Conservation (phyloP, 169 alveolate species). For the Cystoisospora suis region DNA sequence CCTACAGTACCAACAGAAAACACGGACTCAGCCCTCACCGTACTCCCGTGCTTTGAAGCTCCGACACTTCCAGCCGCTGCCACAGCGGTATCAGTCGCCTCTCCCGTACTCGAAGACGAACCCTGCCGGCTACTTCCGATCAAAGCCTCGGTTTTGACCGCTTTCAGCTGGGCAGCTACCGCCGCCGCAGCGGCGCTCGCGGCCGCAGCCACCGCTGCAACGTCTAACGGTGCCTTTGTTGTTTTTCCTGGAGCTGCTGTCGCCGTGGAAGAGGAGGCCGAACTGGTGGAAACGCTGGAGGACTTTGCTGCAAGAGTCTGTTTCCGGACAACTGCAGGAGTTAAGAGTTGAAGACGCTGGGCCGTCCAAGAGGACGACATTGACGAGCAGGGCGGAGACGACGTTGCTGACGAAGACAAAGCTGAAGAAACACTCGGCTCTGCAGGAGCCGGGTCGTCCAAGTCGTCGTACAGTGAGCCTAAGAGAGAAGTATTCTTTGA, state of each 20-base stretch:
- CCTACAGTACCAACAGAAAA: not conserved
- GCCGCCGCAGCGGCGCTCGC: conserved; percentile 39
- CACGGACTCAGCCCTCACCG: not conserved
- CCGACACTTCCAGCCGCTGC: not conserved
- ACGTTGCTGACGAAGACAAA: not conserved
- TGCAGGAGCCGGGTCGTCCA: conserved; percentile 54
- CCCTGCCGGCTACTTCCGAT: conserved; percentile 1
- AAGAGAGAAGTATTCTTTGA: conserved; percentile 46
- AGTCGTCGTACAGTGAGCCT: conserved; percentile 66
- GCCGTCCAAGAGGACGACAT: conserved; percentile 58
- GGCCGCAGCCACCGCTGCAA: conserved; percentile 36
- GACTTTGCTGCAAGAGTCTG: conserved; percentile 55
- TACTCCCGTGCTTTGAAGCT: not conserved
- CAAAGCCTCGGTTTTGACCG: conserved; percentile 36
- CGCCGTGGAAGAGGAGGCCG: conserved; percentile 13
- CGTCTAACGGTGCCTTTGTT: conserved; percentile 1
- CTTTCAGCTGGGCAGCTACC: conserved; percentile 30
- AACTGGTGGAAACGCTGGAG: conserved; percentile 30
- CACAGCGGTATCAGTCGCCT: not conserved
- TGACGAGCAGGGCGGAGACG: conserved; percentile 24
- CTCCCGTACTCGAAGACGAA: conserved; percentile 46
- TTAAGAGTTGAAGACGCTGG: conserved; percentile 59
- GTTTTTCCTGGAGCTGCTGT: not conserved
- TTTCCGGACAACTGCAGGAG: conserved; percentile 65
- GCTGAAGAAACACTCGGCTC: not conserved